Conservation (phyloP, 768 basidiomycete species). For the Coprinopsis marcescibilis region DNA sequence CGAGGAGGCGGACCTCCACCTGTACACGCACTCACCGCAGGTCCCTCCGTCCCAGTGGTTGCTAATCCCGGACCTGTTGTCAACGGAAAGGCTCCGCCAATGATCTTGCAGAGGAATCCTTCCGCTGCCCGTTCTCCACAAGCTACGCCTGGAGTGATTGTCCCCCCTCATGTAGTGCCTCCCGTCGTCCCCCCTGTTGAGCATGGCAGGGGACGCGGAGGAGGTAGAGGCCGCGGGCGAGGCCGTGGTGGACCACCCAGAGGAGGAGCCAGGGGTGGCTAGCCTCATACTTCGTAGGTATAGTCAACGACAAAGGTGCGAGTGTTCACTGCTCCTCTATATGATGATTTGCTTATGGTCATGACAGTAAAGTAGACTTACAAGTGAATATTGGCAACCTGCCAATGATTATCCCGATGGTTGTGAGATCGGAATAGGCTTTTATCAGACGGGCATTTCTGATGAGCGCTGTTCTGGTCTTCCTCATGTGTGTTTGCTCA, state of each 20-base stretch:
- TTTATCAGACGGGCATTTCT: no score
- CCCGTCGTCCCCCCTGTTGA: constrained; percentile 7
- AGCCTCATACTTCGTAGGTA: neutral
- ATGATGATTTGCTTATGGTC: no score
- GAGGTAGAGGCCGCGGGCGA: constrained; percentile 7
- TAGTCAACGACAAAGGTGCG: neutral
- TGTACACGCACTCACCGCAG: neutral
- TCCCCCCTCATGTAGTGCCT: neutral
- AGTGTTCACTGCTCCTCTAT: no score
- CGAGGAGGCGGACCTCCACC: no score
- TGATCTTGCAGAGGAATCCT: constrained; percentile 1
- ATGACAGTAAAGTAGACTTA: no score
- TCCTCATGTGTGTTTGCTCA: no score
- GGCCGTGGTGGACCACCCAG: constrained; percentile 8
- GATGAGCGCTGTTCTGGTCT: no score
- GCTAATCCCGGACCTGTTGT: no score
- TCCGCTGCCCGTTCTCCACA: constrained; percentile 1
- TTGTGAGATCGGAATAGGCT: no score
- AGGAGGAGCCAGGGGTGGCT: constrained; percentile 3
- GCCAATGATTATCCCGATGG: no score
- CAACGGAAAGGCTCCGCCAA: neutral
- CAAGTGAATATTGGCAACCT: no score
- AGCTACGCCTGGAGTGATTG: neutral
- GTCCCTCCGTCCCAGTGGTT: neutral
- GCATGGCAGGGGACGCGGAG: constrained; percentile 14